Evolutionary conservation across 2,329 filamentous ascomycete species (phyloP), one percentile per base, ranked within the genome.

Genomic region (Geosmithia flava): DNA sequence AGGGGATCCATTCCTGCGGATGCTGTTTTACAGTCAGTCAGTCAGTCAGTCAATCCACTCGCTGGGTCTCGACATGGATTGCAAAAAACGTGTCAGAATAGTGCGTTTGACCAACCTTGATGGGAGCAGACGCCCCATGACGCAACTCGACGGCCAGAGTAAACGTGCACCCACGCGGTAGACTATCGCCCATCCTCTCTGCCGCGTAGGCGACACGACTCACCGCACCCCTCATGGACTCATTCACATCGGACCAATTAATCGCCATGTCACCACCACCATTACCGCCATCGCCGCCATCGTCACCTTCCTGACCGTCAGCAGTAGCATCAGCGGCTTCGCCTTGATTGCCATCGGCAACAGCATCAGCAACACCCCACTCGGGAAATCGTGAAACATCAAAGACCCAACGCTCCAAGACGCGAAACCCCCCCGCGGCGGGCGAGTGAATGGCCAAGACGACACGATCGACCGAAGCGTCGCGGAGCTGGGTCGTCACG

Each of bases 121-220:
- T 78, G 1, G 79, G 80, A 10, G 76, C 70, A 11, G 73, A 64
- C 0, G 70, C 71, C 41, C 80, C 71, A 20, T 83, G 76, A 40
- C 76, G 77, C 53, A 90, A 61, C 62, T 91, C 86, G 41, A 91
- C 74, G 0, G 81, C 83, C n/a, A 91, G 62, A 0, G 84, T 87
- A 61, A 86, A 91, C 0, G 83, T 85, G 61, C 84, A 88, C 1
- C 75, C 75, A 2, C 71, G 64, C 0, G 85, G 83, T 20, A 89
- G 59, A 0, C 8, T 27, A 8, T 71, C 63, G 0, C 62, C 66
- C 52, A 87, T 69, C 48, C 68, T 72, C 51, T 80, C 72, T 8
- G 72, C 78, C 3, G 76, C 73, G 50, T 79, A 75, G 0, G 78
- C 74, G 15, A 91, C 66, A 44, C 77, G 75, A 48, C 75, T 68